Evolutionary conservation across 169 alveolate genomes (phyloP).

Genomic region (Plasmodium fragile): DNA sequence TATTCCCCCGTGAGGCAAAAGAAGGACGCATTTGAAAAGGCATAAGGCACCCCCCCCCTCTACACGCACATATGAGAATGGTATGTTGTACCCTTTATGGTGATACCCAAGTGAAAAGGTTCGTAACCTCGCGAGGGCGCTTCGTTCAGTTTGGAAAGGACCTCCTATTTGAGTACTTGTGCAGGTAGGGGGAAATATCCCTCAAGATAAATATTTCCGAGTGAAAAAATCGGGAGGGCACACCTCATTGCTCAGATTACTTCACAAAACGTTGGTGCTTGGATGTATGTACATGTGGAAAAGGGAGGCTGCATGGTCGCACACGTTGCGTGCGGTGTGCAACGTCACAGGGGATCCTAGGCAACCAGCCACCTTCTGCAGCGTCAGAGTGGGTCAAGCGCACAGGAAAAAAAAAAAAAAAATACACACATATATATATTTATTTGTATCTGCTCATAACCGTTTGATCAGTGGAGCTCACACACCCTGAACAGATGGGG

Average conservation of each 20-base stretch:
- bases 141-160: not conserved
- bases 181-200: not conserved
- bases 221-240: not conserved
- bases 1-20: not conserved
- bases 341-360: not conserved
- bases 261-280: not conserved
- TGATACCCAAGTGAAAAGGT: not conserved
- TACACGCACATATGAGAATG: not conserved
- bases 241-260: not conserved
- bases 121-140: not conserved
- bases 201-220: not conserved
- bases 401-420: not conserved
- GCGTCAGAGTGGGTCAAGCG: not conserved
- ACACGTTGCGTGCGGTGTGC: not conserved
- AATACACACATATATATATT: not conserved
- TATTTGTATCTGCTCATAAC: not conserved
- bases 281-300: not conserved
- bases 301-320: not conserved
- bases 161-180: not conserved
- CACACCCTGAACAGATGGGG: not conserved
- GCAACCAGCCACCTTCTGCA: not conserved
- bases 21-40: not conserved
- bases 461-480: not conserved
- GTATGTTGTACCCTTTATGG: not conserved
- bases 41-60: not conserved